Base-by-base conservation (phyloP, 371 early-diverging fungal species). In the Parasitella parasitica region DNA sequence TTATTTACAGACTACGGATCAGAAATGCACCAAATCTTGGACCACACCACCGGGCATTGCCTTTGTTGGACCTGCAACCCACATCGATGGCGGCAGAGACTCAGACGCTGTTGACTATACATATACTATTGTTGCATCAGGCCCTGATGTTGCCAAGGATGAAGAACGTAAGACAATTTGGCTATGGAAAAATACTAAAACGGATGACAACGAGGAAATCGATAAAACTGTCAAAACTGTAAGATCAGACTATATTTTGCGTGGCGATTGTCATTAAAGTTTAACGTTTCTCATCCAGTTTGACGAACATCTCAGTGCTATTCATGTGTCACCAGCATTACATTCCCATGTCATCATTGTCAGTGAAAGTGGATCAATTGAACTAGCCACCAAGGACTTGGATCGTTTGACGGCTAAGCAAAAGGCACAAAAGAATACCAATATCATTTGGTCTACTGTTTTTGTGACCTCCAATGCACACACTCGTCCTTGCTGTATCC, bases 21-120 rank as follows among this genome's bases (percentile, higher is more conserved):
- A 86, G 61, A 86, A 83, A 59, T 86, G 85, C 55, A 64, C 76
- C 35, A 73, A 78, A 41, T 86, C 87, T 15, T 86, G 82, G 77
- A 83, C 77, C 16, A 75, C 83, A 48, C 84, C 87, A 22, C 85
- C 85, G 20, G 81, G 83, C 51, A 66, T 83, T 56, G 76, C 78
- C 1, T 81, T 86, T 60, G 70, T 74, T 30, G 73, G 78, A 59
- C 80, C 86, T 48, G 84, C 84, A 15, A 75, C 72, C 28, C 68
- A 77, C 51, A 71, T 72, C 39, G 59, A 66, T n/a, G 69, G 69
- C 15, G 64, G 64, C 59, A 55, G 73, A 58, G 63, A 70, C 67
- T 54, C 61, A 18, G 71, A 76, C 18, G 61, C 72, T 8, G 61
- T 67, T 18, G 77, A 83, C 43, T 72, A 86, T 57, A 80, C 84